phyloP scores from a whole-genome alignment of 1,284 basidiomycete genomes.

The Chalciporus sp. region DNA sequence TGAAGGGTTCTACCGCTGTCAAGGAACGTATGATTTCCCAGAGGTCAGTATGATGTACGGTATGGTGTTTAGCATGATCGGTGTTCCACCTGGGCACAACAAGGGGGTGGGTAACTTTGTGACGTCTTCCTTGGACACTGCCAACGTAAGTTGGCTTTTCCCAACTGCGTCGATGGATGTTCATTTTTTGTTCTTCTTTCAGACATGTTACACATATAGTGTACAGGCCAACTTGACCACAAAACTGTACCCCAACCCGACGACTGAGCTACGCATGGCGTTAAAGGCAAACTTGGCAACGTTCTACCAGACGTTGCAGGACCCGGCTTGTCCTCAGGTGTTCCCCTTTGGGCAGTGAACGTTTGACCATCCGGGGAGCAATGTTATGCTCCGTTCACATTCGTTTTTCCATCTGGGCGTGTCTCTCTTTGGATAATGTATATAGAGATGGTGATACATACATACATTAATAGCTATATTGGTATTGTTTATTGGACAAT shows the following conservation, averaged over 20 bases:
- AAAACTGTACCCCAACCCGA: background rate
- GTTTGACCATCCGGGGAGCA: too few species aligned
- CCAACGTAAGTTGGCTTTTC: background rate
- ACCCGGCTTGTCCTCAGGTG: background rate
- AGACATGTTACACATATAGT: background rate
- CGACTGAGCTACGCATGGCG: background rate
- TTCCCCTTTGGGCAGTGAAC: background rate
- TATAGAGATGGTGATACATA: too few species aligned
- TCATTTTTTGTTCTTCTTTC: background rate
- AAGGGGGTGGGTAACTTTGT: slow-evolving; percentile 12
- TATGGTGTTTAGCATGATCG: slow-evolving; percentile 1
- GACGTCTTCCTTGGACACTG: background rate
- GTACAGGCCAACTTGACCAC: background rate
- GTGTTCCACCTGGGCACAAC: slow-evolving; percentile 22
- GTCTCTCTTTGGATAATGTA: too few species aligned
- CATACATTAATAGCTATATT: too few species aligned
- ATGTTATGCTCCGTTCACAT: too few species aligned
- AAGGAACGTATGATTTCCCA: slow-evolving; percentile 13
- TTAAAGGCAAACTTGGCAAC: background rate
- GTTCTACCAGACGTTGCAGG: background rate
- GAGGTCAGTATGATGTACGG: slow-evolving; percentile 4
- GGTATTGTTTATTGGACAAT: too few species aligned
- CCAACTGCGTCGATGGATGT: too few species aligned
- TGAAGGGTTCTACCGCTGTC: slow-evolving; percentile 24
- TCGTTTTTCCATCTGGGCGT: too few species aligned